Percentiles rank a stretch among this genome's conserved stretches.
Conservation (phyloP, 306 rosid genomes). For the Gynostemma pentaphyllum region DNA sequence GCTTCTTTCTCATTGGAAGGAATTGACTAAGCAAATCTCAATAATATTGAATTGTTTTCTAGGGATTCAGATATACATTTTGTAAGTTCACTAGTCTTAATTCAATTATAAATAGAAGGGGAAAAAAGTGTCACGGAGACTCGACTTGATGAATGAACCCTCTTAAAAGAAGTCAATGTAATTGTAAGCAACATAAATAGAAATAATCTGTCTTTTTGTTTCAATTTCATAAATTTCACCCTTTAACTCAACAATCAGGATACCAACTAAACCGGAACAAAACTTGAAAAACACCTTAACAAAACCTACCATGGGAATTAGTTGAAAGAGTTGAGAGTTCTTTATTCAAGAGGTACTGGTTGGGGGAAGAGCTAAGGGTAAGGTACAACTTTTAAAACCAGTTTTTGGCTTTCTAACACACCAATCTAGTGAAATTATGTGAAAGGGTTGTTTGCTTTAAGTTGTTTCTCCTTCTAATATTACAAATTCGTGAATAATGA, state of each 20-base stretch:
- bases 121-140: not conserved
- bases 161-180: too few species aligned
- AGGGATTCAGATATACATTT: not conserved
- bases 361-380: not conserved
- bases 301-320: not conserved
- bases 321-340: not conserved
- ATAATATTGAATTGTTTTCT: not conserved
- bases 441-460: too few species aligned
- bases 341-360: not conserved
- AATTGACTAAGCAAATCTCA: not conserved
- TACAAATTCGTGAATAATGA: too few species aligned
- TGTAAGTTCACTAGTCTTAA: not conserved
- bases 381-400: too few species aligned
- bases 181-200: too few species aligned
- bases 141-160: too few species aligned
- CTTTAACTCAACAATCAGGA: too few species aligned
- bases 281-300: not conserved
- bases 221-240: too few species aligned
- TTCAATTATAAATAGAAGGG: not conserved
- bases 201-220: too few species aligned
- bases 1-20: not conserved
- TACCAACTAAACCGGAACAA: not conserved
- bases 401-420: not conserved
- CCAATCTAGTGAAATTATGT: too few species aligned
- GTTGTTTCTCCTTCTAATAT: too few species aligned